Base-by-base conservation (phyloP, 306 rosid species). In the Glycine soja region DNA sequence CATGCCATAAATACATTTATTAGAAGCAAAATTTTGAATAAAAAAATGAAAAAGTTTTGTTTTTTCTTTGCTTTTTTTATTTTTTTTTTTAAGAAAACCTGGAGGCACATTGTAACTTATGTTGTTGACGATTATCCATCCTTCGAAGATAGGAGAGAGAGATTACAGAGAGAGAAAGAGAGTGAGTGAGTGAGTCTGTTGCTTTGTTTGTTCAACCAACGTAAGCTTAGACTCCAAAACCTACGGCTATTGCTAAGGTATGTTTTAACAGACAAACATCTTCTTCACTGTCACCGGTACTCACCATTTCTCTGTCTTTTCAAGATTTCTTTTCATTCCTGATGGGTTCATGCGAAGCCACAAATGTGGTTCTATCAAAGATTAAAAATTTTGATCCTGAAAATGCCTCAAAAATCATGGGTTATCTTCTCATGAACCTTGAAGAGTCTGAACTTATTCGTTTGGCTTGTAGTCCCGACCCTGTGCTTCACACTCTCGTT, bases 341-440 rank as follows among this genome's bases (percentile, higher is more conserved):
- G 43, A 94, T 92, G 97, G 97, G 89, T 90, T 84, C 97, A 36
- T 89, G 73, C 67, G 99, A 95, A 82, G 97, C 97, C 30, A 92
- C 95, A 2, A 87, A 80, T 81, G 80, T 88, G 50, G 95, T 95
- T 4, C 88, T 90, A 14, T 61, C 97, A 0, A 92, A 89, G 78
- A 86, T 95, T 76, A 94, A 91, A 62, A 82, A 57, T 68, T 63
- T 92, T 61, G 99, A 95, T 30, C 97, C 97, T 5, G 99, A 95
- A 18, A 86, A 89, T 81, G 97, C 99, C 6, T 87, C 97, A 0
- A 95, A 91, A 87, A 95, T 95, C 84, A 91, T 95, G 99, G 99
- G 99, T 47, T 90, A 62, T 61, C 90, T 95, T 51, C 84, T 95
- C 42, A 89, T 95, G 72, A 91, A 85, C 83, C 89, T 91, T 2